phyloP scores from a whole-genome alignment of 129 eudicot genomes.

The Rutidosis leptorrhynchoides region DNA sequence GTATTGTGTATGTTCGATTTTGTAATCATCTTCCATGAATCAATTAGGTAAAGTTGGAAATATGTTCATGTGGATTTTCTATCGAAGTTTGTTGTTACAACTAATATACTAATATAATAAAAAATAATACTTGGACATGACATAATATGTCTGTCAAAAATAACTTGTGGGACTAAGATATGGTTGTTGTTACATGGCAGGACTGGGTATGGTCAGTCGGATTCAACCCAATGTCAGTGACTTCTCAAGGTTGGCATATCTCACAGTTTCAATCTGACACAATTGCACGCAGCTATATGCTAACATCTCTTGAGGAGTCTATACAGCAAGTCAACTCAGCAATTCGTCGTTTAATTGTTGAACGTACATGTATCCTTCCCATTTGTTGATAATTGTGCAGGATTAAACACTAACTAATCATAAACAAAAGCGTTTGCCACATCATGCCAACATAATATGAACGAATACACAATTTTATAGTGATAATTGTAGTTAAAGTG shows the following conservation, averaged over 20 bases:
- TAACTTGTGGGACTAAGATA: conserved; percentile 12
- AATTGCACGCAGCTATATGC: conserved; percentile 84
- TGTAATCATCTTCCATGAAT: background rate
- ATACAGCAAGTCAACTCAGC: conserved; percentile 87
- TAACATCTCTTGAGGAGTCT: conserved; percentile 92
- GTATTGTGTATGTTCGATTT: conserved; percentile 34
- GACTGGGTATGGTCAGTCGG: conserved; percentile 99
- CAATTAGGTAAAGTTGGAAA: conserved; percentile 5
- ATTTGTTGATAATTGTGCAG: conserved; percentile 13
- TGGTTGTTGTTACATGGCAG: conserved; percentile 41
- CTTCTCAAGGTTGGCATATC: conserved; percentile 86
- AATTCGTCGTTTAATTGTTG: conserved; percentile 59
- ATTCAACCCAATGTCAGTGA: conserved; percentile 77
- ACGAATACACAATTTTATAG: background rate
- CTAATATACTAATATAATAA: background rate
- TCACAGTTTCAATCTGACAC: conserved; percentile 82
- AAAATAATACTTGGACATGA: background rate
- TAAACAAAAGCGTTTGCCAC: background rate
- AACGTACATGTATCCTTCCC: conserved; percentile 89
- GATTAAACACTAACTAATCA: background rate
- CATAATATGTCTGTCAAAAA: background rate
- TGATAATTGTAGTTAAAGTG: background rate
- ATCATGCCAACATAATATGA: background rate
- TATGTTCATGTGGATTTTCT: background rate
- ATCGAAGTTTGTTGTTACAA: background rate